Evolutionary conservation across 2,329 filamentous ascomycete species (phyloP).

Genomic region (Dothiorella sarmentorum): DNA sequence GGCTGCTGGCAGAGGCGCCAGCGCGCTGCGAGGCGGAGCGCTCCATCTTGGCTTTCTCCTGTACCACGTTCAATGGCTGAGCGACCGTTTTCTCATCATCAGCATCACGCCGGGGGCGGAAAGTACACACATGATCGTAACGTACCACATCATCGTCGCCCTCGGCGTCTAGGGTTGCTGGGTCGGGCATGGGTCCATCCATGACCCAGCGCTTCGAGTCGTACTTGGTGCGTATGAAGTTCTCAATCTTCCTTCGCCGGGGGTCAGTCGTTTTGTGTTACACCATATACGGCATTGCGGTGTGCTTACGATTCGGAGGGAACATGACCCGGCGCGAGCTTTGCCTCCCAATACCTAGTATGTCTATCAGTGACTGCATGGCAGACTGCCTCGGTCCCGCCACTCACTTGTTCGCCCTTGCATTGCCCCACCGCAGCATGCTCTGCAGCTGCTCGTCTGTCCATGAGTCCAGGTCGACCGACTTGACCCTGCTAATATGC

Average conservation of each 20-base stretch:
- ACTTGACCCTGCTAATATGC: conserved; percentile 97
- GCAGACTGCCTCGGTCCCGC: neutral
- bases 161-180: conserved; percentile 76
- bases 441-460: conserved; percentile 96
- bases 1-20: conserved; percentile 39
- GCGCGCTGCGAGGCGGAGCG: conserved; percentile 55
- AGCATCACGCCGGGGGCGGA: neutral
- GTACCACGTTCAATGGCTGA: conserved; percentile 63
- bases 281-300: neutral
- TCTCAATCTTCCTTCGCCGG: conserved; percentile 83
- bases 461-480: conserved; percentile 96
- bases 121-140: conserved; percentile 41
- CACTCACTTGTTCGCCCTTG: conserved; percentile 82
- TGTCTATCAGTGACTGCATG: conserved; percentile 26
- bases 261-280: conserved; percentile 7
- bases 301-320: conserved; percentile 73
- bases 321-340: conserved; percentile 83
- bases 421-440: conserved; percentile 92
- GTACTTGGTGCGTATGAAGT: conserved; percentile 99
- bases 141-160: conserved; percentile 77
- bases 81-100: too few species aligned
- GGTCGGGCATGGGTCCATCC: conserved; percentile 92
- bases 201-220: conserved; percentile 99
- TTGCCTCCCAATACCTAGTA: conserved; percentile 90
- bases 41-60: conserved; percentile 67